A percentile compares a stretch with the other conserved stretches of the same genome.
These are phyloP conservation scores for Pulveroboletus sp. DNA, from an alignment of 768 basidiomycete genomes.

Conservation along the genomic window DNA sequence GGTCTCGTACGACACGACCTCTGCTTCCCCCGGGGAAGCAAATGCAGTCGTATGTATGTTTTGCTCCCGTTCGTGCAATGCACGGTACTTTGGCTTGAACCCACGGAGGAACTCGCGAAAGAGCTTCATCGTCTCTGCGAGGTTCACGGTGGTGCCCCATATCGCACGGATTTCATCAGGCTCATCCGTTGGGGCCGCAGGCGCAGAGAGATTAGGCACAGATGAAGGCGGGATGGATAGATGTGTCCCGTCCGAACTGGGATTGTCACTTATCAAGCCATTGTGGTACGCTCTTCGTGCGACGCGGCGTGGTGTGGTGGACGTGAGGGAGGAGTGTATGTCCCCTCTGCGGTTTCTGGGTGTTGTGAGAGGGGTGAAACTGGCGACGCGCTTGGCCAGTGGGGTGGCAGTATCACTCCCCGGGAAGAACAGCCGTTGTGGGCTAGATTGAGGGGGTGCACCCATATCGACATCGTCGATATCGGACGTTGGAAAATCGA, in stretches of 20 bases:
- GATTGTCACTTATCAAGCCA: constrained; percentile 30
- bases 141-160: constrained; percentile 96
- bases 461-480: constrained; percentile 54
- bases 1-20: constrained; percentile 67
- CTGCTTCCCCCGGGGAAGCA: constrained; percentile 59
- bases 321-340: constrained; percentile 30
- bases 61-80: constrained; percentile 61
- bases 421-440: constrained; percentile 25
- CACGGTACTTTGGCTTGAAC: constrained; percentile 90
- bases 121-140: constrained; percentile 84
- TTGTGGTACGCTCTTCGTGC: constrained; percentile 19
- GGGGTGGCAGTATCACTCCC: constrained; percentile 41
- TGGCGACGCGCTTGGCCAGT: constrained; percentile 36
- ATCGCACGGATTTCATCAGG: constrained; percentile 87
- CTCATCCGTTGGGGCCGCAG: constrained; percentile 58
- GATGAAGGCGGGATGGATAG: constrained; percentile 57
- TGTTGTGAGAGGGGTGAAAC: constrained; percentile 32
- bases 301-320: constrained; percentile 27
- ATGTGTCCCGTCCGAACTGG: constrained; percentile 55
- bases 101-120: constrained; percentile 87
- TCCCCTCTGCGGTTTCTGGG: constrained; percentile 40
- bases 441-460: constrained; percentile 21
- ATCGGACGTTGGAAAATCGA: constrained; percentile 62
- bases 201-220: constrained; percentile 54
- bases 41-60: constrained; percentile 48